phyloP scores from a whole-genome alignment of 2,329 filamentous ascomycete genomes.

The Paraconiothyrium sp. region DNA sequence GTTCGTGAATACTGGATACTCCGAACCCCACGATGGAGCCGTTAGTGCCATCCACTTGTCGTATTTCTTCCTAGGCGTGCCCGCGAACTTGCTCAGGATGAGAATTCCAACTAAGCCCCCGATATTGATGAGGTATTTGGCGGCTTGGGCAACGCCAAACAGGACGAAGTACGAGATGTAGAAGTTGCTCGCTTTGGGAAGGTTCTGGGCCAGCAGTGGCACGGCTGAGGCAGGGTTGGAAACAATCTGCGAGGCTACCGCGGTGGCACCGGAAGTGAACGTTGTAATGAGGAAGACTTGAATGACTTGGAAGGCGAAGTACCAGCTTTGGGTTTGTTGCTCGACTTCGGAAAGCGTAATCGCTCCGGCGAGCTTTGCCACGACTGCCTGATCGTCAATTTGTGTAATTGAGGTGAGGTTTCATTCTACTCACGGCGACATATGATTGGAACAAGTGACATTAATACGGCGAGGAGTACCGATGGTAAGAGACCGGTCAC shows the following conservation, averaged over 20 bases:
- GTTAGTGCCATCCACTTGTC: slow-evolving; percentile 54
- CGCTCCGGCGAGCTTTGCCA: slow-evolving; percentile 49
- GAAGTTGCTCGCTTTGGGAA: slow-evolving; percentile 90
- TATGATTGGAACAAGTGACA: slow-evolving; percentile 56
- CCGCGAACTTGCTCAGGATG: slow-evolving; percentile 72
- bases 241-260: slow-evolving; percentile 64
- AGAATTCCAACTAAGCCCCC: slow-evolving; percentile 84
- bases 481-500: slow-evolving; percentile 56
- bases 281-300: slow-evolving; percentile 93
- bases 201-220: slow-evolving; percentile 73
- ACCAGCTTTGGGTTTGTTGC: slow-evolving; percentile 87
- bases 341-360: slow-evolving; percentile 57
- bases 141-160: slow-evolving; percentile 67
- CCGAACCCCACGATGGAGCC: slow-evolving; percentile 55
- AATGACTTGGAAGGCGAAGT: slow-evolving; percentile 91
- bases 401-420: too few relatives aligned
- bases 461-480: slow-evolving; percentile 53
- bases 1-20: slow-evolving; percentile 58
- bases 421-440: slow-evolving; percentile 37
- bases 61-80: slow-evolving; percentile 59
- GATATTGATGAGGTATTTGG: slow-evolving; percentile 72
- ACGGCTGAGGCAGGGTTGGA: slow-evolving; percentile 69
- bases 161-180: slow-evolving; percentile 96
- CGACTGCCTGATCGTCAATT: slow-evolving; percentile 27
- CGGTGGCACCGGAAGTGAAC: slow-evolving; percentile 78